Evolutionary conservation across 176 grass and related monocot genomes (phyloP).

Genomic region (Poa annua): DNA sequence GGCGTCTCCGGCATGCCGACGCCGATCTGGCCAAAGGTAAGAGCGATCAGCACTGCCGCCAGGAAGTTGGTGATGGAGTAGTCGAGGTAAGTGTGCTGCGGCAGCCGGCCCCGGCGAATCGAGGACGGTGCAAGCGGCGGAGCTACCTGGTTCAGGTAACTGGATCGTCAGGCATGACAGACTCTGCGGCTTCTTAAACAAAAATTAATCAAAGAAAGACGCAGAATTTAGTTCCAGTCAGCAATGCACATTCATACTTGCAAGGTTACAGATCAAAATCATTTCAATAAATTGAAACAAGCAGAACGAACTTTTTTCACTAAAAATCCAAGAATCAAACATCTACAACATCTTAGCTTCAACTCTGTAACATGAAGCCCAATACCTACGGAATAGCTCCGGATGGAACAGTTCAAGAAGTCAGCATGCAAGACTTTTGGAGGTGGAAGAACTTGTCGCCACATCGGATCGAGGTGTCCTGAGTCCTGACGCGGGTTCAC

Average conservation of each 20-base stretch:
- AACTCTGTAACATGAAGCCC: background rate
- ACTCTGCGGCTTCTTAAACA: background rate
- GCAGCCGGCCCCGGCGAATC: slow-evolving; percentile 63
- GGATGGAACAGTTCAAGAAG: background rate
- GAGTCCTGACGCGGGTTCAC: no score
- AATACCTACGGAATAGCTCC: background rate
- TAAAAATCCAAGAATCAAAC: background rate
- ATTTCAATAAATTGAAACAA: background rate
- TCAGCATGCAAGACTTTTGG: no score
- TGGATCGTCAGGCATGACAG: background rate
- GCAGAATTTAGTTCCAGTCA: background rate
- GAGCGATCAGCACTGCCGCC: slow-evolving; percentile 71
- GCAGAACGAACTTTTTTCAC: background rate
- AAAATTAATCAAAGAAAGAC: background rate
- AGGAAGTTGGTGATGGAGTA: slow-evolving; percentile 89
- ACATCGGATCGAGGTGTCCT: no score
- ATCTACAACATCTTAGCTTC: background rate
- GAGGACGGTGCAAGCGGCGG: background rate
- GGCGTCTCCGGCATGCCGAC: slow-evolving; percentile 57
- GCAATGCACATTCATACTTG: background rate
- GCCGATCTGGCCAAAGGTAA: slow-evolving; percentile 83
- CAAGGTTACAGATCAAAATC: background rate
- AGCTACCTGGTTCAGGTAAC: slow-evolving; percentile 9
- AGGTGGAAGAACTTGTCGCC: no score
- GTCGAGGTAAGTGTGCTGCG: slow-evolving; percentile 92